Evolutionary conservation across 768 basidiomycete genomes (phyloP), one percentile per base, ranked within the genome.

Genomic region (Strobilomyces dryophilus): DNA sequence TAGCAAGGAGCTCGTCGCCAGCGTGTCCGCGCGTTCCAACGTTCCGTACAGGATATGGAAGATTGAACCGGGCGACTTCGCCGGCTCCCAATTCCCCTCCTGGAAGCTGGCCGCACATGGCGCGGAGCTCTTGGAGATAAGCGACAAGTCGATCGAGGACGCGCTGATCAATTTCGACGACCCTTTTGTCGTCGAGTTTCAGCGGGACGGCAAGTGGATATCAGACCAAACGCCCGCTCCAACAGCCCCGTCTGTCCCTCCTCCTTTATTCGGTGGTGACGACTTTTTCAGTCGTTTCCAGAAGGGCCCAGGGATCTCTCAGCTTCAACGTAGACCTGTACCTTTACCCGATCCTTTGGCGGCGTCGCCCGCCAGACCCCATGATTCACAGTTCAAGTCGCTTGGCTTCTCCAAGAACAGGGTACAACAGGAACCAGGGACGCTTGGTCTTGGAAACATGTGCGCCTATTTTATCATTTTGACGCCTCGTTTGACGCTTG

Each of bases 381-480:
- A 66, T 18, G 66, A 71, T 11, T 53, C 61, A n/a, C 61, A 66
- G 40, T 65, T 66, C 60, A 71, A 61, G 32, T 57, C 70, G n/a
- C 73, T 73, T 49, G 63, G 64, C 37, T 66, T 70, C 42, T 60
- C 70, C 54, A 74, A 71, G 55, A 67, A 59, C 45, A 79, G 79
- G 62, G 46, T 65, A 36, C 52, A 76, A 44, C 57, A 65, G 49
- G 84, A 82, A 49, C 85, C 84, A 8, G 94, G 94, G 2, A 88
- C 90, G 0, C 76, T 95, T 12, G 95, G 95, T 20, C 76, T 98
- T 5, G 84, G 84, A 14, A 98, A 98, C 65, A 85, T 97, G 84
- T 92, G 67, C 54, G 85, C 74, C 5, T 42, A 46, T 56, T n/a
- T 39, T 35, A 7, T 50, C 17, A 2, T 41, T 39, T 26, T 20